phyloP scores from a whole-genome alignment of 495 filamentous ascomycete genomes.

The Durotheca rogersii region DNA sequence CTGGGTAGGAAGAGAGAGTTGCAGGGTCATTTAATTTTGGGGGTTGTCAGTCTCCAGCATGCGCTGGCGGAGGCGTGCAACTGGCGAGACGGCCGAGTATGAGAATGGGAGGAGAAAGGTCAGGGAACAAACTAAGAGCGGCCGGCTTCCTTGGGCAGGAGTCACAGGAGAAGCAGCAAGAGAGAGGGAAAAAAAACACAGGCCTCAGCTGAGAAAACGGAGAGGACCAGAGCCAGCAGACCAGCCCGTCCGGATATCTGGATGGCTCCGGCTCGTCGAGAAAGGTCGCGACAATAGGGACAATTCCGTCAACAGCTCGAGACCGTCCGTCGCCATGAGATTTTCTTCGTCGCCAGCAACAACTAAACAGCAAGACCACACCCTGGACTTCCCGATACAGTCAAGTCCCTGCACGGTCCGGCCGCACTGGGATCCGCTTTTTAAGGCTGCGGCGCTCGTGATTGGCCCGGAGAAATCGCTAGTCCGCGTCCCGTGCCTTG shows the following conservation, averaged over 20 bases:
- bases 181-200: not conserved
- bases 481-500: constrained; percentile 35
- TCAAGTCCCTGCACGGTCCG: constrained; percentile 26
- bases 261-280: constrained; percentile 6
- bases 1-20: not conserved
- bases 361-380: constrained; percentile 30
- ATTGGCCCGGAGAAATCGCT: constrained; percentile 39
- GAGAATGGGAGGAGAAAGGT: too few relatives aligned
- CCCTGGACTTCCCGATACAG: constrained; percentile 35
- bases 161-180: not conserved
- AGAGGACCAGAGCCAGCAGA: not conserved
- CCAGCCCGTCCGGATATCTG: constrained; percentile 2
- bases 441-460: not conserved
- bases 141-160: too few relatives aligned
- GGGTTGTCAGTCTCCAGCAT: too few relatives aligned
- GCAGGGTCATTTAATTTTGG: too few relatives aligned
- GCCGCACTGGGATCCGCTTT: constrained; percentile 20
- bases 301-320: constrained; percentile 13
- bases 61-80: too few relatives aligned
- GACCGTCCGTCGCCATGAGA: constrained; percentile 29
- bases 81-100: too few relatives aligned
- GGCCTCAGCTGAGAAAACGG: constrained; percentile 2
- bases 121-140: too few relatives aligned
- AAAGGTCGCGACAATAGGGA: constrained; percentile 14
- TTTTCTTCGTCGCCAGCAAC: constrained; percentile 35